Percentiles rank a stretch among this genome's conserved stretches.
phyloP scores from a whole-genome alignment of 2,329 filamentous ascomycete species.

The Neoscytalidium dimidiatum region DNA sequence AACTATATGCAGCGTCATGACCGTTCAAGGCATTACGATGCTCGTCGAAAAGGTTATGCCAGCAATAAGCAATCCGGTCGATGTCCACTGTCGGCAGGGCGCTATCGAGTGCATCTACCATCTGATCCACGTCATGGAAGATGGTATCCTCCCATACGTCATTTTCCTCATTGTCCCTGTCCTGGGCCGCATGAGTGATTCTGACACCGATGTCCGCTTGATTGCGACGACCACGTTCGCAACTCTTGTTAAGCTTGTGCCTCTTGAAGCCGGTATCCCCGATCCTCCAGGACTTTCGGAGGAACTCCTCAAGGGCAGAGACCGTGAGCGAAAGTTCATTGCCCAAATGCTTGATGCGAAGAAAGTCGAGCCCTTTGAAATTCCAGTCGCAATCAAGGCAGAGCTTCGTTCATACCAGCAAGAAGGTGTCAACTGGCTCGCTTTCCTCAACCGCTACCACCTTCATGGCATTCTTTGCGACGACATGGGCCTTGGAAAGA shows the following conservation, averaged over 20 bases:
- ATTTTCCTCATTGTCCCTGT: constrained; percentile 99
- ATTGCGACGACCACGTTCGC: constrained; percentile 97
- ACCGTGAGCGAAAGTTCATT: constrained; percentile 95
- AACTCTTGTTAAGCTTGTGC: constrained; percentile 94
- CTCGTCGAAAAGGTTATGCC: constrained; percentile 91
- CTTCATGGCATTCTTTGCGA: constrained; percentile 98
- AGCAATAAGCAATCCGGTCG: constrained; percentile 85
- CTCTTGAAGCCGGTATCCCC: constrained; percentile 93
- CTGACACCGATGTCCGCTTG: constrained; percentile 90
- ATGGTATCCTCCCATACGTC: constrained; percentile 92
- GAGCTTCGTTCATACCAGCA: constrained; percentile 96
- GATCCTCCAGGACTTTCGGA: constrained; percentile 92
- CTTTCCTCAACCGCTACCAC: constrained; percentile 97
- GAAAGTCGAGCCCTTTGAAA: constrained; percentile 91
- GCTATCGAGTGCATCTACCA: constrained; percentile 96
- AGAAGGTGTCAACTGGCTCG: constrained; percentile 97
- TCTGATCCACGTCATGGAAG: constrained; percentile 97
- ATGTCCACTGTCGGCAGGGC: constrained; percentile 87
- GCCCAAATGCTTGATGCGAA: constrained; percentile 93
- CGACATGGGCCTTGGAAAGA: constrained; percentile 98
- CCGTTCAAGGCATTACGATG: constrained; percentile 92
- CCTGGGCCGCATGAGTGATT: constrained; percentile 96
- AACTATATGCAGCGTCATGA: constrained; percentile 95
- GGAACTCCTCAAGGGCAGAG: constrained; percentile 83
- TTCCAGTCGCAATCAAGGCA: constrained; percentile 96